Evolutionary conservation across 768 basidiomycete species (phyloP).

Genomic region (Lentinula guzmanii): DNA sequence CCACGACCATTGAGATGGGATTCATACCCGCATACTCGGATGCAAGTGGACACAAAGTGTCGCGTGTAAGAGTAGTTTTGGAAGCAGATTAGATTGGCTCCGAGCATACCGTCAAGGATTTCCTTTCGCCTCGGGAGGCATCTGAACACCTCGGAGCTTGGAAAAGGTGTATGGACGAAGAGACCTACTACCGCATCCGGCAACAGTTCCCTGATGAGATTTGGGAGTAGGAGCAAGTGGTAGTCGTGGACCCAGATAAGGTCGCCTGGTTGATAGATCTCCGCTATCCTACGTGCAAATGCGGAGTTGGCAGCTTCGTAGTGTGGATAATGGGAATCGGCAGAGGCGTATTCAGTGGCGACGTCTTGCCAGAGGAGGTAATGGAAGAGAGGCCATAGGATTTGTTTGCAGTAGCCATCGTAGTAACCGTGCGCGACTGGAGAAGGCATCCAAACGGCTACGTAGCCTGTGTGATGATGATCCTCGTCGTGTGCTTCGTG

Average conservation of each 20-base stretch:
- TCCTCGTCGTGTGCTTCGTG: background rate
- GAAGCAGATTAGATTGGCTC: slow-evolving; percentile 95
- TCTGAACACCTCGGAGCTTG: slow-evolving; percentile 92
- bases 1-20: slow-evolving; percentile 42
- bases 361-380: slow-evolving; percentile 98
- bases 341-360: slow-evolving; percentile 80
- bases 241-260: slow-evolving; percentile 95
- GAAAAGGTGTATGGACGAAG: slow-evolving; percentile 98
- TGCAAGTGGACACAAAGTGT: slow-evolving; percentile 91
- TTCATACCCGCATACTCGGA: slow-evolving; percentile 96
- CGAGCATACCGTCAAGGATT: slow-evolving; percentile 96
- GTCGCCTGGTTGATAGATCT: slow-evolving; percentile 83
- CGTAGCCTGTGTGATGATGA: slow-evolving; percentile 49
- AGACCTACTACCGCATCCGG: slow-evolving; percentile 75
- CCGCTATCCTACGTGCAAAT: slow-evolving; percentile 71
- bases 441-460: slow-evolving; percentile 90
- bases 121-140: slow-evolving; percentile 91
- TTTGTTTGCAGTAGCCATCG: slow-evolving; percentile 97
- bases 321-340: slow-evolving; percentile 75
- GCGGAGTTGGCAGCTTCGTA: slow-evolving; percentile 81
- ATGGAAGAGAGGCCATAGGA: slow-evolving; percentile 97
- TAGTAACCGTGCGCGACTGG: slow-evolving; percentile 90
- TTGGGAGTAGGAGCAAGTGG: slow-evolving; percentile 88
- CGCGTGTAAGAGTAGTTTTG: slow-evolving; percentile 95
- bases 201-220: slow-evolving; percentile 69